Conservation (phyloP, 352 stramenopile species). For the Aphanomyces euteiches region DNA sequence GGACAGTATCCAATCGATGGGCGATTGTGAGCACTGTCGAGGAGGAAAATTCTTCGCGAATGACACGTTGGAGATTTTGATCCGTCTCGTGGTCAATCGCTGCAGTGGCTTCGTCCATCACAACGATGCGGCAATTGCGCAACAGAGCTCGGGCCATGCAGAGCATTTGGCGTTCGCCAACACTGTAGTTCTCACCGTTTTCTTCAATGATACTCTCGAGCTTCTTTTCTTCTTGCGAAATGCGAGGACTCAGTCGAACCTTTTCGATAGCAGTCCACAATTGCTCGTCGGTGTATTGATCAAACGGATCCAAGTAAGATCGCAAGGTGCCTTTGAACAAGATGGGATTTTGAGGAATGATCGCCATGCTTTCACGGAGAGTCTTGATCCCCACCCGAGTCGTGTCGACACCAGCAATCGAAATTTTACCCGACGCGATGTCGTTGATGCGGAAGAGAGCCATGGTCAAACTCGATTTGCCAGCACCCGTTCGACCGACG, state of each 20-base stretch:
- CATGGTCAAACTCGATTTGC: constrained; percentile 31
- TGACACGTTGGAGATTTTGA: constrained; percentile 86
- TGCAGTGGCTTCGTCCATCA: constrained; percentile 61
- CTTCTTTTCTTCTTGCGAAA: constrained; percentile 17
- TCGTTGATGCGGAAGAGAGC: constrained; percentile 41
- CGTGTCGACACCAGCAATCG: constrained; percentile 32
- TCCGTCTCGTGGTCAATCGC: constrained; percentile 70
- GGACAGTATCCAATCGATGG: constrained; percentile 88
- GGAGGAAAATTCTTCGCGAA: constrained; percentile 90
- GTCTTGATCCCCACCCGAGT: constrained; percentile 28
- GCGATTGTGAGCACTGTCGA: constrained; percentile 92
- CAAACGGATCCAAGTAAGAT: constrained; percentile 77
- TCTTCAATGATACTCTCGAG: constrained; percentile 66
- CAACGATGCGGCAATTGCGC: constrained; percentile 72
- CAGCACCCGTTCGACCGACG: constrained; percentile 32
- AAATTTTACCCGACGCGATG: constrained; percentile 44
- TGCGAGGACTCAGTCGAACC: constrained; percentile 42
- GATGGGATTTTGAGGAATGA: constrained; percentile 33
- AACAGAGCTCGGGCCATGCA: constrained; percentile 85
- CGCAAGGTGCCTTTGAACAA: constrained; percentile 79
- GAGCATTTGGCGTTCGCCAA: constrained; percentile 87
- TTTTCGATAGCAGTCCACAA: constrained; percentile 57
- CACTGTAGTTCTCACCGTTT: constrained; percentile 80
- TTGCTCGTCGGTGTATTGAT: constrained; percentile 40
- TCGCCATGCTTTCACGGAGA: constrained; percentile 28